phyloP scores from a whole-genome alignment of 139 green algal genomes.

The Spirogloea muscicola region DNA sequence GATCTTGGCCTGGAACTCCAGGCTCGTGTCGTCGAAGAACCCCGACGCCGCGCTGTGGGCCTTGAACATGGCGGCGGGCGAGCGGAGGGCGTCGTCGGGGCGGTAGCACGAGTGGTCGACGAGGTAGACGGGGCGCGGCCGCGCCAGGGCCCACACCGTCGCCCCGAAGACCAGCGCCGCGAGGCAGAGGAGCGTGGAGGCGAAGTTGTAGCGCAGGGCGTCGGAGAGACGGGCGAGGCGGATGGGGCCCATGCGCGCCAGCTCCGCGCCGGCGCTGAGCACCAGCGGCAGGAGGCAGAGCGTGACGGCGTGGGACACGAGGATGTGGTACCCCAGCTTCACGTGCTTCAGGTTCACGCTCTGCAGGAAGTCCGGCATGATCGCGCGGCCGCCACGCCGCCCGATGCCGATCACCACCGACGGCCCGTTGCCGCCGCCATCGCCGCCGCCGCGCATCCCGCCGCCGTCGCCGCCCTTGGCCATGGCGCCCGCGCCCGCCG shows the following conservation, averaged over 20 bases:
- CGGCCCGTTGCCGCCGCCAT: too few relatives aligned
- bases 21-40: constrained; percentile 54
- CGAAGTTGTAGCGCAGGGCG: constrained; percentile 83
- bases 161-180: constrained; percentile 25
- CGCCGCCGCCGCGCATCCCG: too few relatives aligned
- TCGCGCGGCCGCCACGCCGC: too few relatives aligned
- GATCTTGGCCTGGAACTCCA: constrained; percentile 90
- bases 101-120: constrained; percentile 71
- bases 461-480: too few relatives aligned
- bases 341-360: constrained; percentile 83
- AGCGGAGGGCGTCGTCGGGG: not conserved
- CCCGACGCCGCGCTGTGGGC: not conserved
- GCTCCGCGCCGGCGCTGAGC: constrained; percentile 26
- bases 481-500: too few relatives aligned
- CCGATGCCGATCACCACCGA: too few relatives aligned
- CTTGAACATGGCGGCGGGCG: constrained; percentile 10
- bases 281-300: constrained; percentile 64
- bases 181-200: not conserved
- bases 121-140: constrained; percentile 76
- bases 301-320: constrained; percentile 62
- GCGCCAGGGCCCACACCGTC: constrained; percentile 10
- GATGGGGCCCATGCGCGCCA: constrained; percentile 56
- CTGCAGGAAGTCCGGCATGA: constrained; percentile 41
- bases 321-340: constrained; percentile 73
- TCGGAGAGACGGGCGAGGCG: constrained; percentile 76